Conservation (phyloP, 2,329 filamentous ascomycete genomes). For the Apiospora hydei region DNA sequence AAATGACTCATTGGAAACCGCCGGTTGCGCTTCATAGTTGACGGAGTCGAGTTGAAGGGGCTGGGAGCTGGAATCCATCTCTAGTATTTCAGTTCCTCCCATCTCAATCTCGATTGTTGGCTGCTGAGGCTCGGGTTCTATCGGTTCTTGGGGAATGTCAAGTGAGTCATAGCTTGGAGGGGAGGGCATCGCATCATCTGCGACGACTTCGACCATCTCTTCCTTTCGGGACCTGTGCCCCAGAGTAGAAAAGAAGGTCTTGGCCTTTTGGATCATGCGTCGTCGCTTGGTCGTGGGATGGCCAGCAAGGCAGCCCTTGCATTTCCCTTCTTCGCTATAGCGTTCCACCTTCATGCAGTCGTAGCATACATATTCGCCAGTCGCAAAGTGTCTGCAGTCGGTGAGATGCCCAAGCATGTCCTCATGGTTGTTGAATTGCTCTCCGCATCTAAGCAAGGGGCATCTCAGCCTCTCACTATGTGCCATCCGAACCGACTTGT, state of each 20-base stretch:
- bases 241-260: constrained; percentile 60
- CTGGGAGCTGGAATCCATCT: constrained; percentile 56
- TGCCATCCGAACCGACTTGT: constrained; percentile 55
- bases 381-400: constrained; percentile 54
- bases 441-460: constrained; percentile 58
- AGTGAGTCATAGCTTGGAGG: constrained; percentile 57
- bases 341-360: constrained; percentile 60
- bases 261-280: constrained; percentile 60
- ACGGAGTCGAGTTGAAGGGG: constrained; percentile 39
- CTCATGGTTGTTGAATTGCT: constrained; percentile 59
- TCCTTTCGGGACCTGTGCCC: constrained; percentile 55
- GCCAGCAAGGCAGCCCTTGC: constrained; percentile 56
- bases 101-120: constrained; percentile 49
- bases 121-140: constrained; percentile 27
- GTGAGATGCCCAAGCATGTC: constrained; percentile 61
- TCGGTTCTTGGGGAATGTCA: constrained; percentile 37
- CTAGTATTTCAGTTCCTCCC: constrained; percentile 57
- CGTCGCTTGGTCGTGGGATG: constrained; percentile 56
- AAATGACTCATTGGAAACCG: neutral
- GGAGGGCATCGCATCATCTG: constrained; percentile 43
- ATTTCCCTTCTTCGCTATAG: constrained; percentile 58
- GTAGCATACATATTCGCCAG: constrained; percentile 64
- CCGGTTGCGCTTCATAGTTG: constrained; percentile 35
- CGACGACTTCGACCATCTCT: constrained; percentile 37
- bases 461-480: constrained; percentile 57